Evolutionary conservation across 2,329 filamentous ascomycete species (phyloP), one percentile per base, ranked within the genome.

Genomic region (Trichophyton rubrum): DNA sequence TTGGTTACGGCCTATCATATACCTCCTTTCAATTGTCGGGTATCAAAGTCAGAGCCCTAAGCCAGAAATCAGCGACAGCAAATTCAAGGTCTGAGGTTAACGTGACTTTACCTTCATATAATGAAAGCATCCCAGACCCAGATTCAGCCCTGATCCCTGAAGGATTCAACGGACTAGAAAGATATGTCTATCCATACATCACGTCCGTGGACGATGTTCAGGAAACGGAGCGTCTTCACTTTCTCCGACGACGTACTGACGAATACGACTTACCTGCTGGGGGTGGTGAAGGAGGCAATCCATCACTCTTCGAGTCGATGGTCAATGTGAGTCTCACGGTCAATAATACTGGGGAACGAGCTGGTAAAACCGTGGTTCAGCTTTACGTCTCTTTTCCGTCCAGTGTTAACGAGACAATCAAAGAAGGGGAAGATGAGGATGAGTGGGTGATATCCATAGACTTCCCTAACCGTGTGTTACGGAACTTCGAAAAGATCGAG

Each of bases 1-100:
- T 96, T 67, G 91, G 92, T 0, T 91, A 85, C 62, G 92, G 91
- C 0, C 80, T 96, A 1, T 89, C 85, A 59, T 95, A 93, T 75
- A 90, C 89, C 0, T 80, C 75, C 0, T 95, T 92, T 71, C 75
- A 81, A 11, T 80, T 89, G 61, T 78, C 77, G 9, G 79, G 81
- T 35, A 67, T 83, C 11, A 72, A 76, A 7, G 72, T 87, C 56
- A 71, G 72, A 17, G 65, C 72, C 20, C 63, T 79, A 20, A 78
- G 77, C 57, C 66, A 72, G 5, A 86, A 84, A 69, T 74, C 78
- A 1, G 67, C 71, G 0, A 68, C 79, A 4, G 72, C 81, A 9
- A 72, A 75, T 1, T 71, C 77, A 3, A 73, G 77, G 20, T 75
- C 74, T 15, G 63, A 66, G 8, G 66, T 67, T 40, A 64, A 76